Conservation (phyloP, 1,139 yeast genomes). For the Yamadazyma sp. region DNA sequence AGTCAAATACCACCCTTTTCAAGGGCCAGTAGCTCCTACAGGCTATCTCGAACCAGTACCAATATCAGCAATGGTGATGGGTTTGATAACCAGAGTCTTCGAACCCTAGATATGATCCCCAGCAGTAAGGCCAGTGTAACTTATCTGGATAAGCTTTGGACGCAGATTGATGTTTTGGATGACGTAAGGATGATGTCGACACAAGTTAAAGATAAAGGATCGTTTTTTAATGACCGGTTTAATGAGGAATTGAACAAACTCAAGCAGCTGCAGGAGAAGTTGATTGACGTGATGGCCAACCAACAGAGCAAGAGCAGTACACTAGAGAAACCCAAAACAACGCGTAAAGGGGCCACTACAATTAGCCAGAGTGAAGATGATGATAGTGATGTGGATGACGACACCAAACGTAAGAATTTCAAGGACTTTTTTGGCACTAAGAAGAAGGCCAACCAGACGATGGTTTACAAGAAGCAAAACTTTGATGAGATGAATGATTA, state of each 20-base stretch:
- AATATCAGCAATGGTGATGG: slow-evolving; percentile 16
- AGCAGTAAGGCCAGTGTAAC: slow-evolving; percentile 53
- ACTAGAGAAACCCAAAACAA: slow-evolving; percentile 22
- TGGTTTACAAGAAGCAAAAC: slow-evolving; percentile 29
- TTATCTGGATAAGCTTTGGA: slow-evolving; percentile 77
- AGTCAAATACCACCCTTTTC: slow-evolving; percentile 11
- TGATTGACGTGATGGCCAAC: slow-evolving; percentile 56
- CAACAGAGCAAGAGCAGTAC: slow-evolving; percentile 26
- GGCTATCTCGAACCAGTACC: slow-evolving; percentile 30
- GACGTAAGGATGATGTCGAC: slow-evolving; percentile 70
- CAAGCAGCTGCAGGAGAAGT: slow-evolving; percentile 58
- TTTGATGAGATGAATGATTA: slow-evolving; percentile 41
- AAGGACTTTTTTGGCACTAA: slow-evolving; percentile 21
- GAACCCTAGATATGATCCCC: slow-evolving; percentile 45
- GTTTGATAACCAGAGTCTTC: slow-evolving; percentile 29
- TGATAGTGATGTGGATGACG: slow-evolving; percentile 13
- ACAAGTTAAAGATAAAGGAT: slow-evolving; percentile 51
- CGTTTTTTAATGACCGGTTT: slow-evolving; percentile 65
- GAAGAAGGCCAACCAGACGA: slow-evolving; percentile 13
- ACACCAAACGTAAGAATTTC: slow-evolving; percentile 13
- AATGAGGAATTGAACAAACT: slow-evolving; percentile 55
- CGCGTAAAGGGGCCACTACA: neutral
- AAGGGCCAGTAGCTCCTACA: slow-evolving; percentile 17
- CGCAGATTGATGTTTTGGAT: slow-evolving; percentile 82
- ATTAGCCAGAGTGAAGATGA: slow-evolving; percentile 2